phyloP scores from a whole-genome alignment of 2,329 filamentous ascomycete species.

The Beauveria medogensis region DNA sequence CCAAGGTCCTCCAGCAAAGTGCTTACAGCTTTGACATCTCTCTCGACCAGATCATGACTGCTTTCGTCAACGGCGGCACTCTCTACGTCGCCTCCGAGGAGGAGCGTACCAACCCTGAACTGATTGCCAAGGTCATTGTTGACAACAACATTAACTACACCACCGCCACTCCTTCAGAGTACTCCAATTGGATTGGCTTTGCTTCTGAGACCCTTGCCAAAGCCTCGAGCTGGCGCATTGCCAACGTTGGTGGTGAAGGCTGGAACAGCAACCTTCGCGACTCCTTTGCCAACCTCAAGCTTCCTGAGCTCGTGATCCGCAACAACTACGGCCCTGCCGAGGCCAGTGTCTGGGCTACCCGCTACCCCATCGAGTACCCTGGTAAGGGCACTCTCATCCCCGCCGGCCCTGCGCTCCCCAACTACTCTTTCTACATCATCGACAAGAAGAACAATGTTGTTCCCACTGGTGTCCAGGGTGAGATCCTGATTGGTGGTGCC shows the following conservation, averaged over 20 bases:
- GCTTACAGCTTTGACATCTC: constrained; percentile 34
- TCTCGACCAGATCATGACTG: constrained; percentile 27
- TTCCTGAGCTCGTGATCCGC: constrained; percentile 6
- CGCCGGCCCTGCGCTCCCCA: constrained; percentile 18
- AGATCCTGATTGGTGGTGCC: constrained; percentile 25
- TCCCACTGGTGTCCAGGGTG: constrained; percentile 16
- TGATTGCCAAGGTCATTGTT: constrained; percentile 27
- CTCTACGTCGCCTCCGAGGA: constrained; percentile 26
- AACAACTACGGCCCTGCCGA: constrained; percentile 14
- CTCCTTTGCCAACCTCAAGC: constrained; percentile 13
- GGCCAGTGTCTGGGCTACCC: constrained; percentile 12
- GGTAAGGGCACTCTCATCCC: constrained; percentile 16
- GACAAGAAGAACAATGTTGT: constrained; percentile 20
- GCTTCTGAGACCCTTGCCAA: constrained; percentile 11
- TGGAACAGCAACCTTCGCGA: constrained; percentile 10
- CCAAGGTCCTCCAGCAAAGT: constrained; percentile 30
- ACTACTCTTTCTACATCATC: constrained; percentile 34
- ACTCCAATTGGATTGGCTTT: constrained; percentile 22
- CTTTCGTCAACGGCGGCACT: constrained; percentile 27
- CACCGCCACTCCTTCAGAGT: constrained; percentile 33
- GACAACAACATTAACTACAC: constrained; percentile 30
- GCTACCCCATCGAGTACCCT: constrained; percentile 4
- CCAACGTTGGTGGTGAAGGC: constrained; percentile 14
- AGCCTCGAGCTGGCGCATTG: constrained; percentile 15
- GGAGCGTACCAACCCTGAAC: constrained; percentile 26